These are phyloP conservation scores for Talaromyces islandicus DNA, from an alignment of 2,329 filamentous ascomycete genomes.

Conservation along the genomic window DNA sequence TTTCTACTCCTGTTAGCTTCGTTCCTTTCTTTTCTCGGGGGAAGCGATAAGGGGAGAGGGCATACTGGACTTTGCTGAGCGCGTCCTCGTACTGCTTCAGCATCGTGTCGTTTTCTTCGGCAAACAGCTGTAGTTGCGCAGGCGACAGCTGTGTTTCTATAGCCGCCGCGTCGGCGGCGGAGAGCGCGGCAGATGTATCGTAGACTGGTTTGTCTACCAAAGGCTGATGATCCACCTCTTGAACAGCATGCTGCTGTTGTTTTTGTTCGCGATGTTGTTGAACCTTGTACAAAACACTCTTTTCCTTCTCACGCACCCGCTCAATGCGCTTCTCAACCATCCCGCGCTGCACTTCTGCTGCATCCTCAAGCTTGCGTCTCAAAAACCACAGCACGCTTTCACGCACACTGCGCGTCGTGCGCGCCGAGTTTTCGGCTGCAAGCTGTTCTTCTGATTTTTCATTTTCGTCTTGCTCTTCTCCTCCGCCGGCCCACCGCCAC, in stretches of 20 bases:
- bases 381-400: slow-evolving; percentile 82
- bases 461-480: slow-evolving; percentile 42
- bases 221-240: slow-evolving; percentile 13
- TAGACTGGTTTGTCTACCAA: slow-evolving; percentile 6
- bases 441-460: slow-evolving; percentile 62
- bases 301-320: slow-evolving; percentile 81
- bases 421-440: slow-evolving; percentile 63
- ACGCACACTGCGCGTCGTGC: slow-evolving; percentile 62
- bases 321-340: slow-evolving; percentile 91
- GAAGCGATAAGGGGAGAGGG: background rate
- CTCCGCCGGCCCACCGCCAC: slow-evolving; percentile 61
- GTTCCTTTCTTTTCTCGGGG: background rate
- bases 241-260: background rate
- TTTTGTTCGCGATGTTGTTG: background rate
- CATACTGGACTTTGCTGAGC: slow-evolving; percentile 88
- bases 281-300: slow-evolving; percentile 71
- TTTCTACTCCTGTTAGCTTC: slow-evolving; percentile 48
- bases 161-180: slow-evolving; percentile 27
- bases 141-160: slow-evolving; percentile 61
- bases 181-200: slow-evolving; percentile 17
- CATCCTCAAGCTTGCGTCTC: slow-evolving; percentile 67
- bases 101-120: slow-evolving; percentile 87
- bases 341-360: slow-evolving; percentile 69
- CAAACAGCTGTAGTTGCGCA: slow-evolving; percentile 89
- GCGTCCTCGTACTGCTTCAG: slow-evolving; percentile 89